Base-by-base conservation (phyloP, 306 rosid genomes). In the Vigna hirtella region DNA sequence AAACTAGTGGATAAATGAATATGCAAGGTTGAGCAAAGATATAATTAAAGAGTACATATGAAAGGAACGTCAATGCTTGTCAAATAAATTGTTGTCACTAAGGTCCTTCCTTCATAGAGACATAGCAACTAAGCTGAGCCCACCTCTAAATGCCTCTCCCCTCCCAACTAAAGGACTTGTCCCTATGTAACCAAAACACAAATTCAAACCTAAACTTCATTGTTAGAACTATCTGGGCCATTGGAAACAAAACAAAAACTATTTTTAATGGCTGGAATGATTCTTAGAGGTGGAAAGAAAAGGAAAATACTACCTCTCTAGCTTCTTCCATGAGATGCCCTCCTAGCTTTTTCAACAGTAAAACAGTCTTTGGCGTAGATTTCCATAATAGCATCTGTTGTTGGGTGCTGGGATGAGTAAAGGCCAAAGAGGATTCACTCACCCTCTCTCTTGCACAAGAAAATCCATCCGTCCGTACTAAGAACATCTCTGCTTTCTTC, bases 321-420 rank as follows among this genome's bases (percentile, higher is more conserved):
- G 99, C 99, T 91, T 95, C 96, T 86, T 95, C 97, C 96, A 95
- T 91, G 81, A 95, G 95, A 32, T 84, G 94, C 73, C 83, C 76
- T 77, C 99, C 99, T 28, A 90, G 90, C 90, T 93, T 95, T 89
- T 95, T 95, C 83, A 95, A 81, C 84, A 95, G 82, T 65, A 95
- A 86, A 61, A 93, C 99, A 69, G 97, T 95, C 88, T 87, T 95
- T 70, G 99, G 99, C 2, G 83, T 80, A 50, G 99, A 83, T 91
- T 95, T 95, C 99, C 99, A 95, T 97, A 95, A 88, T 73, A 95
- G 97, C 99, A 95, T 95, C 85, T 95, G 99, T 43, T 95, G 99
- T 80, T 95, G 99, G 50, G 97, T 95, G 86, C 96, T 95, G 63
- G 99, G 99, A 84, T 95, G 99, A 53, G 97, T 91, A 81, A 95